Evolutionary conservation across 2,329 filamentous ascomycete species (phyloP).

Genomic region (Diplodia seriata): DNA sequence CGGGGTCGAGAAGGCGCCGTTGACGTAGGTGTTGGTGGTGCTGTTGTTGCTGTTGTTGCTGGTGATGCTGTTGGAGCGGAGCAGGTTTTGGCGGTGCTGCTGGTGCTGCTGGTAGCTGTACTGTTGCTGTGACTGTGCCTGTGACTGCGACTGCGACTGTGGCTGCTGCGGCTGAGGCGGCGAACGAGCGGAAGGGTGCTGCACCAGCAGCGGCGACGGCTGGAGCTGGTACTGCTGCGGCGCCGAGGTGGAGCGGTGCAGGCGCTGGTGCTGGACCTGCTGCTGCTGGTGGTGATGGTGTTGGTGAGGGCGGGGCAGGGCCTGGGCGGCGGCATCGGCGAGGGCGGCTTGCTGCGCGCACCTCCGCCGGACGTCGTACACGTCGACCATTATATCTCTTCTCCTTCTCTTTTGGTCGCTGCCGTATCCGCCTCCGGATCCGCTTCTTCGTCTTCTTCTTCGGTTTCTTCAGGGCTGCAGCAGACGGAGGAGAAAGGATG

Average conservation of each 20-base stretch:
- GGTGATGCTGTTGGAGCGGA: background rate
- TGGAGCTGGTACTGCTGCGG: background rate
- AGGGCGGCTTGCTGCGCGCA: constrained; percentile 8
- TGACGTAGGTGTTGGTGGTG: background rate
- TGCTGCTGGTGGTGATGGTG: background rate
- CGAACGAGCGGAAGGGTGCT: background rate
- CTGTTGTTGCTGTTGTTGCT: background rate
- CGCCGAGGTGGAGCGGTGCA: background rate
- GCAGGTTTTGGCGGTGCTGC: background rate
- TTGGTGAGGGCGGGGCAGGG: background rate
- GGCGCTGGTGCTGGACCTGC: background rate
- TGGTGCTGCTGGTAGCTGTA: constrained; percentile 1
- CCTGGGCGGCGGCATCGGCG: constrained; percentile 13
- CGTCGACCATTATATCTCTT: constrained; percentile 14
- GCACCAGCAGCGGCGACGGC: background rate
- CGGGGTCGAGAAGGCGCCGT: background rate
- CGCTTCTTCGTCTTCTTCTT: background rate
- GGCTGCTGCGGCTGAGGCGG: background rate
- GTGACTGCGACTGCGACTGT: background rate
- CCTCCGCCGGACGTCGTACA: constrained; percentile 24
- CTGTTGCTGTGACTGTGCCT: background rate
- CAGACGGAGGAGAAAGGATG: background rate
- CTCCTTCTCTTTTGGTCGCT: background rate
- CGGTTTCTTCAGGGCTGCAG: background rate
- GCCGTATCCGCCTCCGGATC: background rate